These are phyloP conservation scores for Cercospora sojina DNA, from an alignment of 2,329 filamentous ascomycete genomes.

Conservation along the genomic window DNA sequence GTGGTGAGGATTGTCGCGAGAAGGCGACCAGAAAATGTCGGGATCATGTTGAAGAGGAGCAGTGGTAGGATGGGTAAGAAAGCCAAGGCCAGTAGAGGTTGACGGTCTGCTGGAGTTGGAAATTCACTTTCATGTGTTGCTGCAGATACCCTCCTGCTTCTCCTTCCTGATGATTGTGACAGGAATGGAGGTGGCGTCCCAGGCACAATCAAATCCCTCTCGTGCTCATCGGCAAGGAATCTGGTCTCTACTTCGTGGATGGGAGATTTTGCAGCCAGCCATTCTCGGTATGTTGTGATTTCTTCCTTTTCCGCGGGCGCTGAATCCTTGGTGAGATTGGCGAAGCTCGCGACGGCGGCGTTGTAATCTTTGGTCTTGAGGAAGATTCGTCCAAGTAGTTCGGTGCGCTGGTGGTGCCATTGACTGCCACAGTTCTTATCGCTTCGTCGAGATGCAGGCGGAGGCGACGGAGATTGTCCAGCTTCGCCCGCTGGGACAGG, in stretches of 20 bases:
- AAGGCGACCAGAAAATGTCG: constrained; percentile 43
- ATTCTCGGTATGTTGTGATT: constrained; percentile 55
- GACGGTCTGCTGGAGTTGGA: neutral
- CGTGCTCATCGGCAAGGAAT: constrained; percentile 53
- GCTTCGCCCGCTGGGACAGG: constrained; percentile 18
- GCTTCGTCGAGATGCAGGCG: constrained; percentile 60
- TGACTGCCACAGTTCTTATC: constrained; percentile 57
- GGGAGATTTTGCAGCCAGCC: constrained; percentile 55
- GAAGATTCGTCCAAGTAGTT: constrained; percentile 62
- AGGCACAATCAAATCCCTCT: constrained; percentile 54
- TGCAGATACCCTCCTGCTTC: neutral
- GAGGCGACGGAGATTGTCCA: neutral
- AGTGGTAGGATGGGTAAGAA: constrained; percentile 44
- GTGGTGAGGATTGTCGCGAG: constrained; percentile 43
- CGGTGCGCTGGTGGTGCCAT: constrained; percentile 60
- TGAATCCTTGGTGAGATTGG: constrained; percentile 52
- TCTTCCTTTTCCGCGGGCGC: constrained; percentile 53
- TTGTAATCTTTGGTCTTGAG: constrained; percentile 68
- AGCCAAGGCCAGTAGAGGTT: constrained; percentile 15
- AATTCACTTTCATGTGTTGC: neutral
- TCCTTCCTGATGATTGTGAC: neutral
- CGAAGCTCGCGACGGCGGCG: constrained; percentile 60
- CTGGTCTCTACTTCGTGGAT: constrained; percentile 60
- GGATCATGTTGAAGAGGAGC: constrained; percentile 45
- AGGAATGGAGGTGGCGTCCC: neutral